Evolutionary conservation across 2,329 filamentous ascomycete species (phyloP).

Genomic region (Acrocalymma vagum): DNA sequence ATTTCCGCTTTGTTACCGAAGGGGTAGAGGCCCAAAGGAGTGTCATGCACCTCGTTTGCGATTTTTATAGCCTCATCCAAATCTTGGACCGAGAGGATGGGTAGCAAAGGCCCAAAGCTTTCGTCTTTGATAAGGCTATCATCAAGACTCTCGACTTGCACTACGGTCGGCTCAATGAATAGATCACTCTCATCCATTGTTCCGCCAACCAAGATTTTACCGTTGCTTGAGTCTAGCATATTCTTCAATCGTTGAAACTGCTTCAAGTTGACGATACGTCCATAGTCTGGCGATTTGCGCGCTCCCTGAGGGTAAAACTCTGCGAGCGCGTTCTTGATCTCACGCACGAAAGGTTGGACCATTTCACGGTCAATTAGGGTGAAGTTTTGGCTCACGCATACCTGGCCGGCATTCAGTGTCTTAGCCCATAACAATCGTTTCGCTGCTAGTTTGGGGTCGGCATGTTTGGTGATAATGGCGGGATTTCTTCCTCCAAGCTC

Average conservation of each 20-base stretch:
- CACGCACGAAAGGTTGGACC: slow-evolving; percentile 74
- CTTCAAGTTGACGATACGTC: slow-evolving; percentile 79
- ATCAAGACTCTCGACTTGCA: slow-evolving; percentile 78
- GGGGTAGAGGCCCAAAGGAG: slow-evolving; percentile 82
- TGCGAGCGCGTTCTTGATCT: slow-evolving; percentile 74
- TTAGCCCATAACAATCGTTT: slow-evolving; percentile 90
- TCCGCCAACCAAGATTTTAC: slow-evolving; percentile 88
- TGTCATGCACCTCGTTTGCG: slow-evolving; percentile 82
- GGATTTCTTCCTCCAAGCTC: slow-evolving; percentile 94
- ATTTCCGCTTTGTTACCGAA: slow-evolving; percentile 86
- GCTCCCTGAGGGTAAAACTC: slow-evolving; percentile 87
- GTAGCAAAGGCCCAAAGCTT: slow-evolving; percentile 92
- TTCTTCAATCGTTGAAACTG: slow-evolving; percentile 86
- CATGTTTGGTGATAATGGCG: slow-evolving; percentile 86
- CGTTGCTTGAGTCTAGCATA: slow-evolving; percentile 85
- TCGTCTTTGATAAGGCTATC: slow-evolving; percentile 85
- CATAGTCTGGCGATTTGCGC: slow-evolving; percentile 79
- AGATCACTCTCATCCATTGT: slow-evolving; percentile 79
- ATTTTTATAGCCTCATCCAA: slow-evolving; percentile 87
- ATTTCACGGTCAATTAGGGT: slow-evolving; percentile 81
- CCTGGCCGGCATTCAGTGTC: slow-evolving; percentile 83
- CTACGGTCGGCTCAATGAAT: slow-evolving; percentile 92
- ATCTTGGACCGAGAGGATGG: slow-evolving; percentile 78
- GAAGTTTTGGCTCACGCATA: slow-evolving; percentile 95
- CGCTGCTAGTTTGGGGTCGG: slow-evolving; percentile 81